These are phyloP conservation scores for Corynespora cassiicola DNA, from an alignment of 2,329 filamentous ascomycete genomes.

Conservation along the genomic window DNA sequence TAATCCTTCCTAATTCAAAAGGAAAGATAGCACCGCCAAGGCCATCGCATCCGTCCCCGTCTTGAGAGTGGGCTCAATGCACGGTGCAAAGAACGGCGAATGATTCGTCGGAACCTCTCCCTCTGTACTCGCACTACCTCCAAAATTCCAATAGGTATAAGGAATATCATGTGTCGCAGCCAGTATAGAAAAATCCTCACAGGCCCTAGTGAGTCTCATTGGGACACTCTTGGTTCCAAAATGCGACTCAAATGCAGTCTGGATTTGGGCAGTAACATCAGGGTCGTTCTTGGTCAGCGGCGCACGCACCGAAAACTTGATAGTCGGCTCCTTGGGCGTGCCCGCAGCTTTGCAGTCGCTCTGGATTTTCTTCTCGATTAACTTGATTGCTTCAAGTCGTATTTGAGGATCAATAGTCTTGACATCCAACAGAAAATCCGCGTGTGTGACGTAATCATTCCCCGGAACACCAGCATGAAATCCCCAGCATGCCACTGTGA, in stretches of 20 bases:
- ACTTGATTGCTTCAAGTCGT: conserved; percentile 30
- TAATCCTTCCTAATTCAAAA: too few relatives aligned
- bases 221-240: neutral
- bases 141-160: conserved; percentile 25
- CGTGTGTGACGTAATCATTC: neutral
- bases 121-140: conserved; percentile 15
- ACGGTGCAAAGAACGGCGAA: conserved; percentile 25
- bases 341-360: neutral
- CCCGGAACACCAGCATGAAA: conserved; percentile 4
- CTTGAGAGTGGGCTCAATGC: conserved; percentile 24
- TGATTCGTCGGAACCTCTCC: conserved; percentile 28
- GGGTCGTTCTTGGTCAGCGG: conserved; percentile 9
- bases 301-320: conserved; percentile 3
- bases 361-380: conserved; percentile 41
- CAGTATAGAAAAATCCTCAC: conserved; percentile 29
- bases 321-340: neutral
- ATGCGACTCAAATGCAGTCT: conserved; percentile 41
- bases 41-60: conserved; percentile 22
- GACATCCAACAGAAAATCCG: conserved; percentile 4
- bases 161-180: conserved; percentile 9
- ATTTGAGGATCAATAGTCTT: conserved; percentile 1
- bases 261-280: conserved; percentile 40
- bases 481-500: neutral
- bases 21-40: conserved; percentile 17
- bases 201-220: conserved; percentile 20